Evolutionary conservation across 768 basidiomycete genomes (phyloP).

Genomic region (Phanerochaete carnosa): DNA sequence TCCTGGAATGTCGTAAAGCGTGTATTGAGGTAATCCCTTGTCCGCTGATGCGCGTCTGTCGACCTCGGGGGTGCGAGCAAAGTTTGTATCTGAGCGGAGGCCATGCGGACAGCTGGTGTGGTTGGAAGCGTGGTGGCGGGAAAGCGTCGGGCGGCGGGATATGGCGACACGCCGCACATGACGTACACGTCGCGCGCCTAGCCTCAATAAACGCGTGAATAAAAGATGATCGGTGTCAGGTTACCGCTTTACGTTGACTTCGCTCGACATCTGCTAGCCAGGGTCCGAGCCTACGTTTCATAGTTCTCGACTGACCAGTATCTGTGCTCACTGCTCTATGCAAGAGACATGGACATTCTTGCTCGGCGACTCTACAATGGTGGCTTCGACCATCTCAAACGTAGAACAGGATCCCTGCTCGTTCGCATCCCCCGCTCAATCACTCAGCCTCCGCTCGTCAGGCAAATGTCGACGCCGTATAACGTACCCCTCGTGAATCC

Average conservation of each 20-base stretch:
- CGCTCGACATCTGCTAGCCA: neutral
- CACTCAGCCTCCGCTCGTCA: slow-evolving; percentile 16
- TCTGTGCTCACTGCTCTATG: neutral
- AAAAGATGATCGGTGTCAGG: neutral
- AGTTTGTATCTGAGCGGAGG: slow-evolving; percentile 42
- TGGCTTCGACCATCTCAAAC: slow-evolving; percentile 29
- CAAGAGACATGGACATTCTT: slow-evolving; percentile 21
- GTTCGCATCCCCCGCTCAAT: slow-evolving; percentile 19
- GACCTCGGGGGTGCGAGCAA: slow-evolving; percentile 48
- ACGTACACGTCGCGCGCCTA: neutral
- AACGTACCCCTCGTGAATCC: slow-evolving; percentile 9
- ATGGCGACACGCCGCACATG: neutral
- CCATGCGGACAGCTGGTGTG: slow-evolving; percentile 25
- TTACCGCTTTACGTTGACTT: neutral
- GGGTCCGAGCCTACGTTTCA: neutral
- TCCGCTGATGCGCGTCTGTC: slow-evolving; percentile 30
- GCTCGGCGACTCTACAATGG: slow-evolving; percentile 27
- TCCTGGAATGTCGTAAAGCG: slow-evolving; percentile 41
- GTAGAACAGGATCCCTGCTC: slow-evolving; percentile 21
- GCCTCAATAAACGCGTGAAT: neutral
- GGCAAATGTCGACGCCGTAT: slow-evolving; percentile 13
- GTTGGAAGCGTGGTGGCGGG: neutral
- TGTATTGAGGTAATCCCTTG: slow-evolving; percentile 39
- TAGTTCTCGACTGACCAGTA: neutral
- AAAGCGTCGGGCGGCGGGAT: neutral